Evolutionary conservation across 78 protist genomes (phyloP).

Genomic region (Guillardia theta): DNA sequence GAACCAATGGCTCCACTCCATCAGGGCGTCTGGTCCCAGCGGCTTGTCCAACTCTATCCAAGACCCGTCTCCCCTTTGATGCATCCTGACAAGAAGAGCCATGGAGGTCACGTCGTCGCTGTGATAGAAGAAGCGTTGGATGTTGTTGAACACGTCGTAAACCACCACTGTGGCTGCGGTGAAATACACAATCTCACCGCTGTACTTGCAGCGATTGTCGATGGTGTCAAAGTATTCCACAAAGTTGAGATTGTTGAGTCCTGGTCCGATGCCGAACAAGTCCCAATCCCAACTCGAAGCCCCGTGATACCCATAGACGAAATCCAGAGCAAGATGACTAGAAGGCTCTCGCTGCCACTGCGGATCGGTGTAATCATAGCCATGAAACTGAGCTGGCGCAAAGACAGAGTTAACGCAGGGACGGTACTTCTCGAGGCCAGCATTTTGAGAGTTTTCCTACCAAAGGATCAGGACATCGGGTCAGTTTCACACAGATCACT

Average conservation of each 20-base stretch:
- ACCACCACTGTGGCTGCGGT: not conserved
- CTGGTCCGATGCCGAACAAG: not conserved
- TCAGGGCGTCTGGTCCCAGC: too few species aligned
- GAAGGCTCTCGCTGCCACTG: constrained; percentile 43
- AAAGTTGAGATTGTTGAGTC: not conserved
- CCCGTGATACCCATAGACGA: constrained; percentile 32
- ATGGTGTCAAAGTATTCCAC: not conserved
- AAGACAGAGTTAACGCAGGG: not conserved
- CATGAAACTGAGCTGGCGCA: not conserved
- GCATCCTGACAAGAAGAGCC: not conserved
- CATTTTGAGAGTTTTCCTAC: not conserved
- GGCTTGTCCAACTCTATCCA: not conserved
- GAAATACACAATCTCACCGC: not conserved
- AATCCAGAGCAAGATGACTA: not conserved
- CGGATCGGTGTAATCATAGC: not conserved
- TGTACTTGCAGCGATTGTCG: not conserved
- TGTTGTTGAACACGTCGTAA: not conserved
- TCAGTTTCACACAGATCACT: too few species aligned
- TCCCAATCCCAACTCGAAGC: not conserved
- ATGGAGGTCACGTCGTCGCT: constrained; percentile 3
- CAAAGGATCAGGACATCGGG: too few species aligned
- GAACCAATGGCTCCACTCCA: not conserved
- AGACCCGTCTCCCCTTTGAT: not conserved
- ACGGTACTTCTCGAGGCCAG: not conserved
- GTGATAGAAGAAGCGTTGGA: constrained; percentile 26